Percentiles rank a stretch among this genome's conserved stretches.
These are phyloP conservation scores for Priceomyces melissophilus DNA, from an alignment of 805 yeast genomes.

Conservation along the genomic window DNA sequence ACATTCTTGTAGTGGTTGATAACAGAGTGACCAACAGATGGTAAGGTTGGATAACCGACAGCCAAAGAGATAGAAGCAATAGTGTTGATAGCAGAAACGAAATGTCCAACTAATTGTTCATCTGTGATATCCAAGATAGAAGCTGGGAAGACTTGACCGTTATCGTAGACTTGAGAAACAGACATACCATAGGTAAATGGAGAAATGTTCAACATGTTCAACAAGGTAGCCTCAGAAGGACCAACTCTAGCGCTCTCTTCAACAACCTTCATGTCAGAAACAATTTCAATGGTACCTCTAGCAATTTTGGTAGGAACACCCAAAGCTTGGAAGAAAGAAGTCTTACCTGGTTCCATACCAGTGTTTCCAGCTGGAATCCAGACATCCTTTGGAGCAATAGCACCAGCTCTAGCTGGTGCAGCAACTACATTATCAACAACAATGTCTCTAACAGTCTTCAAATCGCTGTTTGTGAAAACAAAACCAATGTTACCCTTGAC, in stretches of 20 bases:
- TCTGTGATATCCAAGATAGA: slow-evolving; percentile 97
- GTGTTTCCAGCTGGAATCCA: slow-evolving; percentile 99
- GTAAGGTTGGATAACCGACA: slow-evolving; percentile 98
- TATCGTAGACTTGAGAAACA: slow-evolving; percentile 95
- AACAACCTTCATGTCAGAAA: slow-evolving; percentile 94
- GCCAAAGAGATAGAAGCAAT: slow-evolving; percentile 97
- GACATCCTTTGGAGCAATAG: slow-evolving; percentile 96
- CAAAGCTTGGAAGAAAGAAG: slow-evolving; percentile 99
- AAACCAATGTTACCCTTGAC: slow-evolving; percentile 99
- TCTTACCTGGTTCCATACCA: slow-evolving; percentile 99
- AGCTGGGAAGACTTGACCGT: slow-evolving; percentile 97
- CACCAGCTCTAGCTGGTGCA: slow-evolving; percentile 99
- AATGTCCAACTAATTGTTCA: slow-evolving; percentile 90
- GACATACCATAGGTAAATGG: slow-evolving; percentile 99
- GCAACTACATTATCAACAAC: slow-evolving; percentile 93
- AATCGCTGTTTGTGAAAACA: slow-evolving; percentile 96
- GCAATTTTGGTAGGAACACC: slow-evolving; percentile 99
- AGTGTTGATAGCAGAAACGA: slow-evolving; percentile 86
- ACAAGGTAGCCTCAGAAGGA: slow-evolving; percentile 97
- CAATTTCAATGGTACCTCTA: slow-evolving; percentile 99
- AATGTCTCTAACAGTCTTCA: slow-evolving; percentile 86
- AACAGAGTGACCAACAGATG: slow-evolving; percentile 98
- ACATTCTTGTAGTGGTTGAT: slow-evolving; percentile 99
- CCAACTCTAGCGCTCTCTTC: slow-evolving; percentile 86
- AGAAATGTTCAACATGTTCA: slow-evolving; percentile 99